Conservation (phyloP, 176 grass and related monocot genomes). For the Oropetium thomaeum region DNA sequence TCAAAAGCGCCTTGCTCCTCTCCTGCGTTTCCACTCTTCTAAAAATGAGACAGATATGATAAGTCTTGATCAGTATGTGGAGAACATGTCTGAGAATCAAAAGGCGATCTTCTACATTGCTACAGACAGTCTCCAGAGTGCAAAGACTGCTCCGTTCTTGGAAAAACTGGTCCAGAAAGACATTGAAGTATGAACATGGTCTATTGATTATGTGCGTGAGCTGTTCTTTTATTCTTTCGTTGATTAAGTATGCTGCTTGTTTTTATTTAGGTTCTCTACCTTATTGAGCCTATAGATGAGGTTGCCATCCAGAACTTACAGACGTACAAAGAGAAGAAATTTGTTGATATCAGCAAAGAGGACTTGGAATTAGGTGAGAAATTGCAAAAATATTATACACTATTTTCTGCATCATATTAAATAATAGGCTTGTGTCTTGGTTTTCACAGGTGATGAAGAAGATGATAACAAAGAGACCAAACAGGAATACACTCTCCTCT, state of each 20-base stretch:
- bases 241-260: not conserved
- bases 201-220: not conserved
- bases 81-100: constrained; percentile 73
- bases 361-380: constrained; percentile 79
- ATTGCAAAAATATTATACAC: not conserved
- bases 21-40: constrained; percentile 70
- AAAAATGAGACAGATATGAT: constrained; percentile 69
- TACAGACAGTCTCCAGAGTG: constrained; percentile 71
- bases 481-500: constrained; percentile 67
- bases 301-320: constrained; percentile 91
- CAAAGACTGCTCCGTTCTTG: constrained; percentile 79
- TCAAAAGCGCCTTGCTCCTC: constrained; percentile 66
- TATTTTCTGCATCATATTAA: not conserved
- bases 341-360: constrained; percentile 93
- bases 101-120: constrained; percentile 87
- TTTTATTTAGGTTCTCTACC: constrained; percentile 65
- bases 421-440: not conserved
- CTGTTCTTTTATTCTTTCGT: not conserved
- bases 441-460: constrained; percentile 56
- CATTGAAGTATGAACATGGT: constrained; percentile 50
- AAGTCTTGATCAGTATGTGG: constrained; percentile 86
- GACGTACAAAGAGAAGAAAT: constrained; percentile 92
- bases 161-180: constrained; percentile 83
- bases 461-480: constrained; percentile 67
- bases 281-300: constrained; percentile 88